These are phyloP conservation scores for Pseudogymnoascus sp. DNA, from an alignment of 2,329 filamentous ascomycete species.

Conservation along the genomic window DNA sequence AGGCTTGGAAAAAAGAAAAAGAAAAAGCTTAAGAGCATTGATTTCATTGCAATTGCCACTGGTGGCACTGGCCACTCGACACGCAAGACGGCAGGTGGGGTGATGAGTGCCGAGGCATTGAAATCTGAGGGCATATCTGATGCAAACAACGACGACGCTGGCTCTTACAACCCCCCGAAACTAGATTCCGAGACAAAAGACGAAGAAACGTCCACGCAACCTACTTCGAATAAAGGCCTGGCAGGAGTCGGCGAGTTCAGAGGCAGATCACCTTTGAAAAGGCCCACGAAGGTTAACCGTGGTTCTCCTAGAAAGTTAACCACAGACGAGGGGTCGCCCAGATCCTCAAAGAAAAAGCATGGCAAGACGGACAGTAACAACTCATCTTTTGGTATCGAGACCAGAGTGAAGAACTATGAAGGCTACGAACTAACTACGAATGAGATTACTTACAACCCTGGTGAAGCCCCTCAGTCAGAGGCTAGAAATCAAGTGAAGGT, in stretches of 20 bases:
- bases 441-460: background rate
- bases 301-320: background rate
- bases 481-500: background rate
- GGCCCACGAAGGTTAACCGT: background rate
- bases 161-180: background rate
- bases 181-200: background rate
- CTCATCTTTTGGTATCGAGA: background rate
- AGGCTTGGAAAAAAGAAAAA: background rate
- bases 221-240: too few species aligned
- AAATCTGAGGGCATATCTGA: background rate
- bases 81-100: background rate
- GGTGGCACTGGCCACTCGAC: background rate
- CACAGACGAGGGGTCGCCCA: background rate
- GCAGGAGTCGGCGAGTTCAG: background rate
- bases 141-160: background rate
- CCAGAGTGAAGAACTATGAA: background rate
- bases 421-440: background rate
- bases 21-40: background rate
- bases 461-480: background rate
- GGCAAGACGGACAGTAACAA: conserved; percentile 3
- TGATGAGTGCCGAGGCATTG: background rate
- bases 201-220: background rate
- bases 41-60: background rate
- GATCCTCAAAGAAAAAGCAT: background rate
- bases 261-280: background rate